Evolutionary conservation across 2,329 filamentous ascomycete species (phyloP).

Genomic region (Colletotrichum simmondsii): DNA sequence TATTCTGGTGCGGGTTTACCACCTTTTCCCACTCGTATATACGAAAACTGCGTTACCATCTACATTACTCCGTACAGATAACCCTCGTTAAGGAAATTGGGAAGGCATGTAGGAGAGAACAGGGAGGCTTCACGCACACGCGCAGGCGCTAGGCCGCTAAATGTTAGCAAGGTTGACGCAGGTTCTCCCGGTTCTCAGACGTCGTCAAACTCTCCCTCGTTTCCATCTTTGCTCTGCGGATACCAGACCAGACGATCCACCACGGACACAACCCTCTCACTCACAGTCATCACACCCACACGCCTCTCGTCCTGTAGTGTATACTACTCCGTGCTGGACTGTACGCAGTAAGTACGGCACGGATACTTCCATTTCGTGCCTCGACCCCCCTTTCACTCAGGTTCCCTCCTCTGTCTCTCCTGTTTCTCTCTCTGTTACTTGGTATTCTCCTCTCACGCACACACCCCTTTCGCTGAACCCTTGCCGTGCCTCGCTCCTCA

Average conservation of each 20-base stretch:
- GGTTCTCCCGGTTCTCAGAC: conserved; percentile 19
- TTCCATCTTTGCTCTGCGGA: conserved; percentile 20
- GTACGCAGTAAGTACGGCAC: too few relatives aligned
- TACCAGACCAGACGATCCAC: conserved; percentile 33
- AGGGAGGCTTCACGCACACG: not conserved
- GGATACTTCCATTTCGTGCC: not conserved
- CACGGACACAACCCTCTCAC: conserved; percentile 29
- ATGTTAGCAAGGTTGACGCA: conserved; percentile 3
- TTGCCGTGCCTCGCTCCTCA: not conserved
- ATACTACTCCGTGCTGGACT: not conserved
- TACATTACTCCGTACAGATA: too few relatives aligned
- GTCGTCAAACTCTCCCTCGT: conserved; percentile 27
- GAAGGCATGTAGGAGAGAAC: not conserved
- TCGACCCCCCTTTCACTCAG: not conserved
- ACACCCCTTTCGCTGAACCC: conserved; percentile 8
- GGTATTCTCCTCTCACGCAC: not conserved
- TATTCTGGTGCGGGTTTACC: too few relatives aligned
- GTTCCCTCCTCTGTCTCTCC: not conserved
- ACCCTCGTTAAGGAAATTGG: too few relatives aligned
- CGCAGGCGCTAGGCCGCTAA: not conserved
- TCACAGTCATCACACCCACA: not conserved
- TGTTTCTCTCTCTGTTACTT: not conserved
- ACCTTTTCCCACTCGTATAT: too few relatives aligned
- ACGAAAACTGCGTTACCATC: too few relatives aligned
- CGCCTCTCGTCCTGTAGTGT: not conserved